These are phyloP conservation scores for Lunasporangiospora selenospora DNA, from an alignment of 192 early-diverging fungal species.

Conservation along the genomic window DNA sequence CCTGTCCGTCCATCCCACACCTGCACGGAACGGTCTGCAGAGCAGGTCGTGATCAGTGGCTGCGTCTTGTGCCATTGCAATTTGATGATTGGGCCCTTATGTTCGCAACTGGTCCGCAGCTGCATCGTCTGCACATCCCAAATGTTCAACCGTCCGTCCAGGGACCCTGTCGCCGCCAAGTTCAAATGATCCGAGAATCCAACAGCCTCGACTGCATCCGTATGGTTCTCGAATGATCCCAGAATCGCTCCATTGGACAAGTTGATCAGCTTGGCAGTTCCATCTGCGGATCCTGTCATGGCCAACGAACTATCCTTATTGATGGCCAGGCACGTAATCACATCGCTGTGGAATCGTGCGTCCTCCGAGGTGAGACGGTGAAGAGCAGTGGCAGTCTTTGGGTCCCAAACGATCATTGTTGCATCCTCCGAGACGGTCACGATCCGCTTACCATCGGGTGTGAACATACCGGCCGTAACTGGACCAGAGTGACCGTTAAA, in stretches of 20 bases:
- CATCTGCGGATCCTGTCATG: constrained; percentile 84
- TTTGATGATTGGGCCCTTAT: constrained; percentile 87
- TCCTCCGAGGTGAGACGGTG: constrained; percentile 71
- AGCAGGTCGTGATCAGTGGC: constrained; percentile 76
- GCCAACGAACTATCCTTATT: constrained; percentile 78
- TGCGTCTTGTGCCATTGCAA: constrained; percentile 74
- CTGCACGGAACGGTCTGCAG: constrained; percentile 81
- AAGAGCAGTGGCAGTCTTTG: constrained; percentile 79
- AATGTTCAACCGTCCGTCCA: constrained; percentile 89
- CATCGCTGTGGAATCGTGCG: constrained; percentile 83
- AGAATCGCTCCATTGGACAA: constrained; percentile 80
- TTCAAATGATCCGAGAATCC: constrained; percentile 72
- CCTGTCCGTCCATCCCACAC: constrained; percentile 95
- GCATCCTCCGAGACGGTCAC: constrained; percentile 88
- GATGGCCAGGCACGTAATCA: constrained; percentile 78
- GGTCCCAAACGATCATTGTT: constrained; percentile 90
- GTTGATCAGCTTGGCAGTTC: constrained; percentile 80
- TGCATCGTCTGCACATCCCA: constrained; percentile 91
- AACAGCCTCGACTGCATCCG: constrained; percentile 88
- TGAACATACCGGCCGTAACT: constrained; percentile 89
- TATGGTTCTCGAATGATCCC: constrained; percentile 81
- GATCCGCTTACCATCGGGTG: constrained; percentile 88
- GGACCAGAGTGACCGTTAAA: constrained; percentile 88
- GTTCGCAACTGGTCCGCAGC: constrained; percentile 80
- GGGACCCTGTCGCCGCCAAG: constrained; percentile 85